Evolutionary conservation across 2,329 filamentous ascomycete genomes (phyloP).

Genomic region (Calonectria fujianensis): DNA sequence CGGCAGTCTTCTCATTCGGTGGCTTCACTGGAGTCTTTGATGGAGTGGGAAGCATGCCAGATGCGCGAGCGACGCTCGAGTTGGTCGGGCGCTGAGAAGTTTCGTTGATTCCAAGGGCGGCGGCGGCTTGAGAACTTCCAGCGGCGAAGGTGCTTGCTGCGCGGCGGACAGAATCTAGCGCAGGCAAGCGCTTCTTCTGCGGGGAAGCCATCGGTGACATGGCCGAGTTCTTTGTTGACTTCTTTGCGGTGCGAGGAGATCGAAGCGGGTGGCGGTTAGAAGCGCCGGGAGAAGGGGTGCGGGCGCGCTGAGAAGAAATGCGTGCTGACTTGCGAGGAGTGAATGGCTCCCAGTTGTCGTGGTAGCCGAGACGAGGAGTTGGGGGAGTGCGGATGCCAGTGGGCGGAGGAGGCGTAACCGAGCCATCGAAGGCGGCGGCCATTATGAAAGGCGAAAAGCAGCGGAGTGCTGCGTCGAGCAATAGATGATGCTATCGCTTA

Average conservation of each 20-base stretch:
- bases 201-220: slow-evolving; percentile 68
- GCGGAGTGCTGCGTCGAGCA: slow-evolving; percentile 39
- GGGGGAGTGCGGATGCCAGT: slow-evolving; percentile 78
- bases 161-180: slow-evolving; percentile 68
- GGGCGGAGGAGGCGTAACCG: slow-evolving; percentile 77
- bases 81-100: slow-evolving; percentile 54
- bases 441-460: slow-evolving; percentile 51
- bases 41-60: slow-evolving; percentile 83
- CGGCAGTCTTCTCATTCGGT: slow-evolving; percentile 69
- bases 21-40: slow-evolving; percentile 85
- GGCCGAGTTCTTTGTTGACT: slow-evolving; percentile 58
- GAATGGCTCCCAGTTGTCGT: slow-evolving; percentile 83
- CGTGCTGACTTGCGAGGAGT: slow-evolving; percentile 82
- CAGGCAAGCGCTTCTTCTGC: slow-evolving; percentile 70
- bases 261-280: slow-evolving; percentile 57
- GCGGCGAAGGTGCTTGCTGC: slow-evolving; percentile 67
- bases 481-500: slow-evolving; percentile 31
- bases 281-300: slow-evolving; percentile 73
- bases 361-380: slow-evolving; percentile 80
- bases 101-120: slow-evolving; percentile 62
- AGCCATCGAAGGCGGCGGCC: slow-evolving; percentile 52
- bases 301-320: slow-evolving; percentile 74
- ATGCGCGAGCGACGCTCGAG: slow-evolving; percentile 58
- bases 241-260: slow-evolving; percentile 60
- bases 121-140: slow-evolving; percentile 66